These are phyloP conservation scores for Chrysanthemum seticuspe DNA, from an alignment of 129 eudicot genomes.

Conservation along the genomic window DNA sequence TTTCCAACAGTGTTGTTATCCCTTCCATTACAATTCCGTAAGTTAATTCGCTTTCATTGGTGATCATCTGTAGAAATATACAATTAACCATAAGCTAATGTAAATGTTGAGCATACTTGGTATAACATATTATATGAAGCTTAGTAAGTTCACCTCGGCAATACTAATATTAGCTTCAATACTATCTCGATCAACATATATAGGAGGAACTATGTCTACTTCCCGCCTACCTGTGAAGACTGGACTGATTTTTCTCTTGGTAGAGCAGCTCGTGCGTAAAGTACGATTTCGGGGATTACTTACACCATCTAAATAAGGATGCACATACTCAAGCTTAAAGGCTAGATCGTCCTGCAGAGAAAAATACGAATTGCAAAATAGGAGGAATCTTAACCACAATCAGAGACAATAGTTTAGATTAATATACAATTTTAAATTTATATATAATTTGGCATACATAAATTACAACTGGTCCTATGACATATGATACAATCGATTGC, in stretches of 20 bases:
- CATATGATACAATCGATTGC: not conserved
- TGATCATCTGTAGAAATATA: slow-evolving; percentile 49
- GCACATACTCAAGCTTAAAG: slow-evolving; percentile 86
- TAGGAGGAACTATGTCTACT: slow-evolving; percentile 79
- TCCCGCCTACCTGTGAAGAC: slow-evolving; percentile 97
- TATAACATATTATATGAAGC: not conserved
- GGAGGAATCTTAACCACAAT: not conserved
- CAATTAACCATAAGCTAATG: not conserved
- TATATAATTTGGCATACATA: not conserved
- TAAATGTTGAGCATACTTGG: not conserved
- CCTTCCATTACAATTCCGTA: slow-evolving; percentile 89
- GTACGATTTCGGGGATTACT: slow-evolving; percentile 74
- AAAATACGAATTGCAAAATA: not conserved
- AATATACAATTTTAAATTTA: not conserved
- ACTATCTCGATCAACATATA: slow-evolving; percentile 92
- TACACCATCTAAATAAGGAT: slow-evolving; percentile 83
- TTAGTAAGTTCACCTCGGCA: slow-evolving; percentile 60
- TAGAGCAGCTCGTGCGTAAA: slow-evolving; percentile 70
- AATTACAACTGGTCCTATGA: not conserved
- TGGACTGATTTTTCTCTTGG: slow-evolving; percentile 86
- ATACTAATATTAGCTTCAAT: slow-evolving; percentile 81
- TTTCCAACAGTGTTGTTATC: slow-evolving; percentile 79
- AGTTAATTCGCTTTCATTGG: slow-evolving; percentile 85
- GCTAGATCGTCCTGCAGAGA: slow-evolving; percentile 85
- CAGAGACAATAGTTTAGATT: not conserved